Evolutionary conservation across 179 eudicot species (phyloP).

Genomic region (Monotropa hypopitys): DNA sequence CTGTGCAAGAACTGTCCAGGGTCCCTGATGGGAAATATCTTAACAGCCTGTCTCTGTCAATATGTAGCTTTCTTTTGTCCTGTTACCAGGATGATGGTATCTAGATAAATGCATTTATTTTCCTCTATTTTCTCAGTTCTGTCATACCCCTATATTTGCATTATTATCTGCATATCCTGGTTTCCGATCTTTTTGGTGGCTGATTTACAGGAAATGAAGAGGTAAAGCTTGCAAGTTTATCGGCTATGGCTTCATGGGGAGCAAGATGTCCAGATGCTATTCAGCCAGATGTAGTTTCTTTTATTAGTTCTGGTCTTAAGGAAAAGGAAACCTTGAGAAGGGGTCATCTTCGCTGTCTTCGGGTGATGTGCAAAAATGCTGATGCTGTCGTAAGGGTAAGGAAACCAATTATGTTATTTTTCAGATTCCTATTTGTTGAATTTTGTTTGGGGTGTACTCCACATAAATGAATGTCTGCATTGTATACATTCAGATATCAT

Average conservation of each 20-base stretch:
- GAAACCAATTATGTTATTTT: not conserved
- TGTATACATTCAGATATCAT: conserved; percentile 40
- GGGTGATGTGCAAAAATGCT: conserved; percentile 52
- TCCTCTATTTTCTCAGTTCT: not conserved
- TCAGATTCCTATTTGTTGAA: not conserved
- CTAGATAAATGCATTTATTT: conserved; percentile 1
- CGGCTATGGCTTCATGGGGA: conserved; percentile 72
- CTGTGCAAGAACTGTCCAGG: conserved; percentile 61
- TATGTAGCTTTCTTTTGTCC: conserved; percentile 60
- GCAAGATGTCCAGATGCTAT: conserved; percentile 47
- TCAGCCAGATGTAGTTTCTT: conserved; percentile 45
- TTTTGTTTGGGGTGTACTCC: not conserved
- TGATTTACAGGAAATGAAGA: conserved; percentile 77
- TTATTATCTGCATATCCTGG: not conserved
- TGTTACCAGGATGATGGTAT: conserved; percentile 90
- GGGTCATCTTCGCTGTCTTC: conserved; percentile 78
- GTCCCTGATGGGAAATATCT: conserved; percentile 78
- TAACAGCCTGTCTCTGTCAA: conserved; percentile 40
- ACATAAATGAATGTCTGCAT: not conserved
- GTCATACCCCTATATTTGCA: not conserved
- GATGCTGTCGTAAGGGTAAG: conserved; percentile 58
- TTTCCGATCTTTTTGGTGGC: not conserved
- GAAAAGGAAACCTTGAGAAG: conserved; percentile 88
- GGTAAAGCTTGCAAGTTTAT: conserved; percentile 70
- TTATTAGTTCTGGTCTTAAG: conserved; percentile 67